Evolutionary conservation across 192 early-diverging fungal genomes (phyloP).

Genomic region (Coemansia sp.): DNA sequence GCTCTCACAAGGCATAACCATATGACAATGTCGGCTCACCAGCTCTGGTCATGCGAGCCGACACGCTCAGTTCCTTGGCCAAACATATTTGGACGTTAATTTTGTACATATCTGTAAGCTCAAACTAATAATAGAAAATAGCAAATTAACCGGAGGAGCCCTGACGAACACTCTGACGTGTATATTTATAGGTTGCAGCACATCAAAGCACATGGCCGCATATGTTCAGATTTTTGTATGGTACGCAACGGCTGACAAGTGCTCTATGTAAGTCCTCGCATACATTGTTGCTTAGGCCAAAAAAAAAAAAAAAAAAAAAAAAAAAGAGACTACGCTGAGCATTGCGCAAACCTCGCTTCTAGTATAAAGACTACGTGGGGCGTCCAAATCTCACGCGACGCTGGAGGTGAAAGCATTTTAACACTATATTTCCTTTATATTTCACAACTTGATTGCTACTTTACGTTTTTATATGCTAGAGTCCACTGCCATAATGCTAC

Average conservation of each 20-base stretch:
- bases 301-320: not conserved
- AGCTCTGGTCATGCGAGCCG: constrained; percentile 1
- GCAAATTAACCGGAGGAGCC: not conserved
- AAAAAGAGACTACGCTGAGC: not conserved
- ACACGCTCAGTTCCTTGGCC: not conserved
- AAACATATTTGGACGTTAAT: not conserved
- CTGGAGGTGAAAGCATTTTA: not conserved
- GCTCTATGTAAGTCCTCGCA: constrained; percentile 7
- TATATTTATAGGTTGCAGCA: constrained; percentile 8
- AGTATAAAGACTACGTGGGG: not conserved
- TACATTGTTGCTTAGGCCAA: constrained; percentile 3
- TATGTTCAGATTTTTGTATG: not conserved
- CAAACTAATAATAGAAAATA: constrained; percentile 1
- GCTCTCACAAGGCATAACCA: not conserved
- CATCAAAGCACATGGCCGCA: constrained; percentile 5
- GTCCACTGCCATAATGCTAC: not conserved
- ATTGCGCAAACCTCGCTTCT: not conserved
- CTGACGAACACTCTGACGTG: not conserved
- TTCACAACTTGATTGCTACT: not conserved
- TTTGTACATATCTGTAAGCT: not conserved
- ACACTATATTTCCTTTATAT: not conserved
- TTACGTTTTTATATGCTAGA: not conserved
- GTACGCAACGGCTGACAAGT: not conserved
- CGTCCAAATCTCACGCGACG: not conserved
- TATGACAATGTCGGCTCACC: constrained; percentile 4